Conservation (phyloP, 805 yeast genomes). For the Schizosaccharomyces cryophilus region DNA sequence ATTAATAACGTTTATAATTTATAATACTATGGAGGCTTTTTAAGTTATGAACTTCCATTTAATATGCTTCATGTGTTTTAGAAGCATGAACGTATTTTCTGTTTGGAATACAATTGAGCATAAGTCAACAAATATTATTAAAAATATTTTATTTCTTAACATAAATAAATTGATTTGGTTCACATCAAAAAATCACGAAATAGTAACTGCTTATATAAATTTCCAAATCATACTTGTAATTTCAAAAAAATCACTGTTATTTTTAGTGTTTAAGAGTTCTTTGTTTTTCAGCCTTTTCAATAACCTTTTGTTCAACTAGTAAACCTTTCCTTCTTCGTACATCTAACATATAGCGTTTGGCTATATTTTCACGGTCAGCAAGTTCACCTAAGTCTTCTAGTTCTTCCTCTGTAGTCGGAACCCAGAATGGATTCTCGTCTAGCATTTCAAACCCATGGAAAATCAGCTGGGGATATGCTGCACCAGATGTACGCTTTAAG, state of each 20-base stretch:
- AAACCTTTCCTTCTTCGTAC: constrained; percentile 74
- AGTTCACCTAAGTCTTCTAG: constrained; percentile 76
- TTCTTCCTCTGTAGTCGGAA: constrained; percentile 92
- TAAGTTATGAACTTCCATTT: too few species aligned
- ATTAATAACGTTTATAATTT: too few species aligned
- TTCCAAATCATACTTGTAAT: too few species aligned
- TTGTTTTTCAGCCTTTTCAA: constrained; percentile 82
- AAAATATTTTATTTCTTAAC: too few species aligned
- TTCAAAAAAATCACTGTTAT: background rate
- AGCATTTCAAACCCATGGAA: constrained; percentile 70
- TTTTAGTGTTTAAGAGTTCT: constrained; percentile 39
- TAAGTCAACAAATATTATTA: too few species aligned
- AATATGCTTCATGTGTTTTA: too few species aligned
- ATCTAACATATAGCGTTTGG: constrained; percentile 59
- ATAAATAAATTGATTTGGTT: too few species aligned
- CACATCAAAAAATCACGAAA: too few species aligned
- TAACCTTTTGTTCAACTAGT: constrained; percentile 69
- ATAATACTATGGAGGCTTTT: too few species aligned
- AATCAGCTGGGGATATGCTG: constrained; percentile 86
- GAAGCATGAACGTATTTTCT: too few species aligned
- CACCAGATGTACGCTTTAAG: constrained; percentile 79
- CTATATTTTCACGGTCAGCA: constrained; percentile 80
- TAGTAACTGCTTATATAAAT: too few species aligned
- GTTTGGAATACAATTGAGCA: too few species aligned
- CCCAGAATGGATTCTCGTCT: constrained; percentile 95